These are phyloP conservation scores for Yamadazyma dushanensis DNA, from an alignment of 1,139 yeast genomes.

Conservation along the genomic window DNA sequence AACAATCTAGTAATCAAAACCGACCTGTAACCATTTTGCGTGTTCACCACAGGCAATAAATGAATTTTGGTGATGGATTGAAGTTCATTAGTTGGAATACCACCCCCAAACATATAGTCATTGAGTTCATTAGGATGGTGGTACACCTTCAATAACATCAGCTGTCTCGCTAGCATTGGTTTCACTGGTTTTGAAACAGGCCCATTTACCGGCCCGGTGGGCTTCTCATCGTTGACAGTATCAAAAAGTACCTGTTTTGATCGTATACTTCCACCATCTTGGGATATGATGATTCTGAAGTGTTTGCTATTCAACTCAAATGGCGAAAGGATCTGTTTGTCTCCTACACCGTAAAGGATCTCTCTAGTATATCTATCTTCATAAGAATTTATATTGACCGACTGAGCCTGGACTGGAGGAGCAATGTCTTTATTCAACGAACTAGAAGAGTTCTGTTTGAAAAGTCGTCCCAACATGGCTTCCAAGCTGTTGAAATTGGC, in stretches of 20 bases:
- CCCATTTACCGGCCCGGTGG: background rate
- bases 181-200: conserved; percentile 2
- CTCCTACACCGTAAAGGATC: conserved; percentile 43
- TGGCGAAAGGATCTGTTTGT: conserved; percentile 29
- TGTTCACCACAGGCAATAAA: conserved; percentile 42
- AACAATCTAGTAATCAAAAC: conserved; percentile 49
- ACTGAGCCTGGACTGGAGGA: conserved; percentile 18
- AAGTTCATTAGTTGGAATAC: conserved; percentile 52
- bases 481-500: too few relatives aligned
- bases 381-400: conserved; percentile 22
- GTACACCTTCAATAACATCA: conserved; percentile 27
- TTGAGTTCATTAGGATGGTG: conserved; percentile 48
- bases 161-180: conserved; percentile 11
- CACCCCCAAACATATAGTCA: conserved; percentile 59
- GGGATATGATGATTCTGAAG: conserved; percentile 49
- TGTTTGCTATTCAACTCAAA: conserved; percentile 32
- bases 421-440: conserved; percentile 14
- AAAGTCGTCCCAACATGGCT: conserved; percentile 31
- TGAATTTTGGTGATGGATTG: conserved; percentile 49
- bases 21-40: conserved; percentile 31
- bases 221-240: conserved; percentile 28
- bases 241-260: conserved; percentile 52
- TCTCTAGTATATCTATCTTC: conserved; percentile 47
- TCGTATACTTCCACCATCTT: conserved; percentile 53
- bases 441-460: conserved; percentile 23